These are phyloP conservation scores for Fagus sylvatica DNA, from an alignment of 306 rosid species.

Conservation along the genomic window DNA sequence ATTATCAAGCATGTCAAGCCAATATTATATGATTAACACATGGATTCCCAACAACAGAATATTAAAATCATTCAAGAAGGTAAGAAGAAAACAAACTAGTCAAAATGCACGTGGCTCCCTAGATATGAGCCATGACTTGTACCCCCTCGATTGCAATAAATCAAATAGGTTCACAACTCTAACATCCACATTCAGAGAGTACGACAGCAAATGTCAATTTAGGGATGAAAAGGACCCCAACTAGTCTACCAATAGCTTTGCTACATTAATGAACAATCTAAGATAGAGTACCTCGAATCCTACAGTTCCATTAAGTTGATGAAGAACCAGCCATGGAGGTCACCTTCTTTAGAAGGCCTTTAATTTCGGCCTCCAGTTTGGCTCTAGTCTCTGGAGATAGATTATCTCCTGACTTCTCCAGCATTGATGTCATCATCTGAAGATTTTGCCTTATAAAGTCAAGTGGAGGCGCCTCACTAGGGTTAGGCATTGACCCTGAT, in stretches of 20 bases:
- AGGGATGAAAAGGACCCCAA: background rate
- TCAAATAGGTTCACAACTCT: background rate
- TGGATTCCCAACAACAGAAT: background rate
- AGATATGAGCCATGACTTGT: background rate
- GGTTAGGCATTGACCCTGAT: slow-evolving; percentile 22
- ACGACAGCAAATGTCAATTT: background rate
- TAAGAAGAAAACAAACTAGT: background rate
- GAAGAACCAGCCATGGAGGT: slow-evolving; percentile 53
- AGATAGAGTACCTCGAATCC: slow-evolving; percentile 9
- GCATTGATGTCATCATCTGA: slow-evolving; percentile 69
- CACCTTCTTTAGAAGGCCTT: slow-evolving; percentile 68
- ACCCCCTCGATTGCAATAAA: slow-evolving; percentile 4
- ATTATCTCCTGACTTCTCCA: slow-evolving; percentile 65
- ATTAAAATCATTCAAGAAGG: background rate
- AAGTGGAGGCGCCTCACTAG: slow-evolving; percentile 47
- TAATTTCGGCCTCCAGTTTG: slow-evolving; percentile 62
- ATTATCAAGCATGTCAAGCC: background rate
- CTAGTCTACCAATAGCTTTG: background rate
- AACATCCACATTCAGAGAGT: background rate
- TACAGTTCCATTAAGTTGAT: slow-evolving; percentile 20
- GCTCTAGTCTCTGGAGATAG: slow-evolving; percentile 66
- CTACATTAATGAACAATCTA: slow-evolving; percentile 7
- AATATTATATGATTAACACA: background rate
- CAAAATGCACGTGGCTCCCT: background rate
- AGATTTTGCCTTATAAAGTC: slow-evolving; percentile 62